Evolutionary conservation across 2,329 filamentous ascomycete species (phyloP).

Genomic region (Endocalyx cinctus): DNA sequence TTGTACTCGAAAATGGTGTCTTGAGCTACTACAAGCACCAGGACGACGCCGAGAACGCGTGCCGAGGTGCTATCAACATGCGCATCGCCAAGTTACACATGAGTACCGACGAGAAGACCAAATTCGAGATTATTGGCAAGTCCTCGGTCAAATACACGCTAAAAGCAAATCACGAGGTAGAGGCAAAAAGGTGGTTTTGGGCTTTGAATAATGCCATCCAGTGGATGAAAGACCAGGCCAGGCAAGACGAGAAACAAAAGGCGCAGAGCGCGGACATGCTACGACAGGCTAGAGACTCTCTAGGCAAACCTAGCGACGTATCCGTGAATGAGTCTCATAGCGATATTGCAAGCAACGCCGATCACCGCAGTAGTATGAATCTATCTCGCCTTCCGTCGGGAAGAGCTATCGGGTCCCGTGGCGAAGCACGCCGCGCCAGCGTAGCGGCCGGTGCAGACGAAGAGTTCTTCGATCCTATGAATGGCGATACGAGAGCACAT

Average conservation of each 20-base stretch:
- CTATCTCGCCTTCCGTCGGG: constrained; percentile 37
- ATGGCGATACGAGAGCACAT: constrained; percentile 36
- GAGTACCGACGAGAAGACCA: constrained; percentile 94
- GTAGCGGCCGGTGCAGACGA: constrained; percentile 47
- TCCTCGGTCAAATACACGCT: constrained; percentile 98
- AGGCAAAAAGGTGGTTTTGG: constrained; percentile 99
- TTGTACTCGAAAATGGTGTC: constrained; percentile 94
- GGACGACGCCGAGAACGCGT: constrained; percentile 92
- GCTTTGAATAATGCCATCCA: constrained; percentile 98
- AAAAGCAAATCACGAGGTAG: constrained; percentile 96
- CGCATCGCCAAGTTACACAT: constrained; percentile 90
- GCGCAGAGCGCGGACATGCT: constrained; percentile 71
- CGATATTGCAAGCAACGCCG: constrained; percentile 48
- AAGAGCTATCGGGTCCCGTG: constrained; percentile 22
- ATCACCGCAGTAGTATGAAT: constrained; percentile 43
- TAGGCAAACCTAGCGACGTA: constrained; percentile 47
- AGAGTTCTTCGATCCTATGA: constrained; percentile 43
- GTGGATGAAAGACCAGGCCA: constrained; percentile 95
- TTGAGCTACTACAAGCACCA: constrained; percentile 99
- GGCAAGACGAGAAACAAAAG: constrained; percentile 76
- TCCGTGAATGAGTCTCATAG: constrained; percentile 43
- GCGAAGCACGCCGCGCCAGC: constrained; percentile 36
- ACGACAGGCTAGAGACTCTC: constrained; percentile 74
- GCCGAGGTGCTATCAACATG: constrained; percentile 98
- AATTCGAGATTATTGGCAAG: constrained; percentile 96